Evolutionary conservation across 2,329 filamentous ascomycete species (phyloP), one percentile per base, ranked within the genome.

Genomic region (Nemania sp.): DNA sequence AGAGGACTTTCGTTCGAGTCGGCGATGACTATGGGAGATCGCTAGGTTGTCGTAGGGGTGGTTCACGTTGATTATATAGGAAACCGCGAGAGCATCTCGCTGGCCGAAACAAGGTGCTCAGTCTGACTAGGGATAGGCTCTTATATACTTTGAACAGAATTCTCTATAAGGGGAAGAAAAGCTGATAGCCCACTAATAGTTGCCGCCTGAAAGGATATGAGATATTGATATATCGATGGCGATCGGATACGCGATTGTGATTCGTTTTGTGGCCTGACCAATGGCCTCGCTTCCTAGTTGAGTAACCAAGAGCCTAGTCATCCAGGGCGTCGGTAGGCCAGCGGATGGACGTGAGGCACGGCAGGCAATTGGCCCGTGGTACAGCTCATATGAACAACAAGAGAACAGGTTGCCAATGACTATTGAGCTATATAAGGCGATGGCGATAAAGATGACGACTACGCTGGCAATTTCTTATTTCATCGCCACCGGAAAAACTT

Each of bases 221-320:
- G 51, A 29, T 29, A 32, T 32, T 45, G 35, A 45, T 57, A n/a
- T 29, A 11, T 49, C 4, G 15, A 49, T 24, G 26, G n/a, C 7
- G 55, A 41, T 8, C 49, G 1, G 4, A 29, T 32, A 32, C 4
- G 10, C 22, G 32, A 24, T 27, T 35, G 18, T 29, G 41, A 35
- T 24, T 51, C 20, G 47, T n/a, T 51, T 51, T 51, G 26, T 32
- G 55, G 18, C 35, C 41, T 49, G 41, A 35, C 43, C 24, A 58
- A 58, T 57, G 26, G 18, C 7, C 11, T 60, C 15, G 45, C 20
- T 41, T 52, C 27, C 18, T 15, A 20, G 32, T 20, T 52, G 26
- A 41, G 27, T 13, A 51, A 26, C n/a, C 13, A 26, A 35, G 47
- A 8, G 11, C 7, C 8, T 15, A 27, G 57, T 43, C 13, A 22